Evolutionary conservation across 169 alveolate genomes (phyloP), one percentile per base, ranked within the genome.

Genomic region (Babesia bovis): DNA sequence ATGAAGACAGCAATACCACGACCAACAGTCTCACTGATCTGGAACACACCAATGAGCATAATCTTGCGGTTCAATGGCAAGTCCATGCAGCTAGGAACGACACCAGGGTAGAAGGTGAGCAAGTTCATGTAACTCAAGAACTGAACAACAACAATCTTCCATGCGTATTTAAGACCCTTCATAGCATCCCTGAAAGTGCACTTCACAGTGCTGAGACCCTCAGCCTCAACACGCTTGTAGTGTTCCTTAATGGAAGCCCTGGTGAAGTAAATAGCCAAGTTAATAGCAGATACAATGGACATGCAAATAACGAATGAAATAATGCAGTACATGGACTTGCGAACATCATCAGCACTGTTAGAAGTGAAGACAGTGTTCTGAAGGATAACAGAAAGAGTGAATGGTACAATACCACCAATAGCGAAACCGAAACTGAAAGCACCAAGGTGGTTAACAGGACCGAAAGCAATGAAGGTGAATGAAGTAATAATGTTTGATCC

Each of bases 401-500:
- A 63, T 2, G 73, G 73, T 4, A 63, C 61, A 17, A 63, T 60
- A 25, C 73, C 73, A 47, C 73, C 73, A 23, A 63, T 53, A 35
- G 73, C 73, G 49, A 13, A 63, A 30, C 73, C 73, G 51, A 63
- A 63, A 35, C 61, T 63, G 63, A 63, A 63, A 50, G 73, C 33
- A 5, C 73, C 73, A 36, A 63, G 73, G 49, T 45, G 19, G 73
- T 63, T 63, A 23, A 45, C 73, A 38, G 73, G 73, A 3, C 61
- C 73, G 49, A 63, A 63, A 49, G 73, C 73, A 30, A 47, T 36
- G 17, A 63, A 3, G 1, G 63, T 60, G 49, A 63, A 63, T 2
- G 73, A 63, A 23, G 73, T 33, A 41, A 63, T 63, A 30, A 49
- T 30, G 73, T 63, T 63, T 35, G 47, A 40, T n/a, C 73, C 73